Evolutionary conservation across 257 asterid species (phyloP).

Genomic region (Rhazya stricta): DNA sequence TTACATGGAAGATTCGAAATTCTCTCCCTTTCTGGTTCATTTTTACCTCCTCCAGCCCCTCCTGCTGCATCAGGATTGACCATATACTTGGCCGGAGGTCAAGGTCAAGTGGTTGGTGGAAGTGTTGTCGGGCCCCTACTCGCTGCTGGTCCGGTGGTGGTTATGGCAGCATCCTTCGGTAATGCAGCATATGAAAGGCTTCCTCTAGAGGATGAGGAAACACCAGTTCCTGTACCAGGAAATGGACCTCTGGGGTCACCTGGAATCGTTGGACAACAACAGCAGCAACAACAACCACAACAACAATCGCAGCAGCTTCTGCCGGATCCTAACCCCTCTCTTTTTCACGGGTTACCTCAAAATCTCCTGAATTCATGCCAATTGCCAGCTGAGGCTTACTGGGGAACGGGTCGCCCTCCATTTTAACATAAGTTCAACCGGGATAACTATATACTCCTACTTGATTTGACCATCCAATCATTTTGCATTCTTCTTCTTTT

Average conservation of each 20-base stretch:
- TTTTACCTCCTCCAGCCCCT: slow-evolving; percentile 90
- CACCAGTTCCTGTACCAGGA: slow-evolving; percentile 12
- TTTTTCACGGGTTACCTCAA: slow-evolving; percentile 52
- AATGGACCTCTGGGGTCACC: slow-evolving; percentile 35
- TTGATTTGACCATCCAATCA: slow-evolving; percentile 18
- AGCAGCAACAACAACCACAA: slow-evolving; percentile 17
- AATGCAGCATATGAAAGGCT: slow-evolving; percentile 92
- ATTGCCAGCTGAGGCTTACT: slow-evolving; percentile 62
- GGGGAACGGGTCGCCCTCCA: slow-evolving; percentile 73
- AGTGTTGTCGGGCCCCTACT: slow-evolving; percentile 76
- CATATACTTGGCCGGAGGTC: slow-evolving; percentile 82
- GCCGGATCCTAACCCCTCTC: slow-evolving; percentile 32
- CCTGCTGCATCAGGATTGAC: slow-evolving; percentile 77
- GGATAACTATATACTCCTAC: neutral
- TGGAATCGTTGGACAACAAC: slow-evolving; percentile 33
- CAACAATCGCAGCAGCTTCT: slow-evolving; percentile 22
- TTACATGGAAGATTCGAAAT: slow-evolving; percentile 82
- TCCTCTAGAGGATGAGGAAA: slow-evolving; percentile 79
- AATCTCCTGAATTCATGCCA: slow-evolving; percentile 68
- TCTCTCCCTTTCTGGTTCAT: slow-evolving; percentile 76
- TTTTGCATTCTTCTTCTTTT: slow-evolving; percentile 18
- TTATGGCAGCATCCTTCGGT: slow-evolving; percentile 91
- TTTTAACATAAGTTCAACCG: slow-evolving; percentile 25
- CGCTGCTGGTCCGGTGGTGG: slow-evolving; percentile 85
- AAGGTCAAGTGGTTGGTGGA: slow-evolving; percentile 94